Evolutionary conservation across 2,329 filamentous ascomycete genomes (phyloP).

Genomic region (Epichloe glyceriae): DNA sequence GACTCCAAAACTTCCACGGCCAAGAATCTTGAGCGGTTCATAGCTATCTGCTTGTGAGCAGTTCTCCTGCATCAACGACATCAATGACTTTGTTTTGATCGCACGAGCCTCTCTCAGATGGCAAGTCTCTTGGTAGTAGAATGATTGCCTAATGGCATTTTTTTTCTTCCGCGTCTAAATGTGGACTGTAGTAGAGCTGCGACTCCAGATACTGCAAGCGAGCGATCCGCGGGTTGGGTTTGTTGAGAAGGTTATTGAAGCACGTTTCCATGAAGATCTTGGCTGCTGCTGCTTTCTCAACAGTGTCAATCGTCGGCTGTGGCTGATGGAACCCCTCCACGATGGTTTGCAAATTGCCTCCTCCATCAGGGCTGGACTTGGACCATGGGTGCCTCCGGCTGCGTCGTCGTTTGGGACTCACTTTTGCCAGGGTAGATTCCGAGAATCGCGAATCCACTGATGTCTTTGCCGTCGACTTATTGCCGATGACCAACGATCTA

Average conservation of each 20-base stretch:
- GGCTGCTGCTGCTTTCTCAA: slow-evolving; percentile 65
- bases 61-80: slow-evolving; percentile 5
- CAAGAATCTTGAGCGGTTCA: slow-evolving; percentile 67
- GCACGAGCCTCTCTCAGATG: slow-evolving; percentile 62
- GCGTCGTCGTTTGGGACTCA: slow-evolving; percentile 12
- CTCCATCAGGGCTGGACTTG: slow-evolving; percentile 24
- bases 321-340: slow-evolving; percentile 16
- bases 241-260: slow-evolving; percentile 56
- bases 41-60: slow-evolving; percentile 34
- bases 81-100: slow-evolving; percentile 31
- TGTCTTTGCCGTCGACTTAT: slow-evolving; percentile 19
- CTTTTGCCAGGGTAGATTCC: slow-evolving; percentile 10
- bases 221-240: slow-evolving; percentile 21
- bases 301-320: slow-evolving; percentile 37
- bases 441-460: slow-evolving; percentile 21
- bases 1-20: slow-evolving; percentile 89
- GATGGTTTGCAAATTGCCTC: slow-evolving; percentile 21
- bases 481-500: slow-evolving; percentile 12
- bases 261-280: slow-evolving; percentile 81
- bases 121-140: slow-evolving; percentile 54
- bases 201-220: slow-evolving; percentile 23
- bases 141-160: slow-evolving; percentile 40
- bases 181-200: slow-evolving; percentile 41
- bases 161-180: slow-evolving; percentile 44
- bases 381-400: slow-evolving; percentile 22